phyloP scores from a whole-genome alignment of 2,329 filamentous ascomycete genomes.

The Colletotrichum lini region DNA sequence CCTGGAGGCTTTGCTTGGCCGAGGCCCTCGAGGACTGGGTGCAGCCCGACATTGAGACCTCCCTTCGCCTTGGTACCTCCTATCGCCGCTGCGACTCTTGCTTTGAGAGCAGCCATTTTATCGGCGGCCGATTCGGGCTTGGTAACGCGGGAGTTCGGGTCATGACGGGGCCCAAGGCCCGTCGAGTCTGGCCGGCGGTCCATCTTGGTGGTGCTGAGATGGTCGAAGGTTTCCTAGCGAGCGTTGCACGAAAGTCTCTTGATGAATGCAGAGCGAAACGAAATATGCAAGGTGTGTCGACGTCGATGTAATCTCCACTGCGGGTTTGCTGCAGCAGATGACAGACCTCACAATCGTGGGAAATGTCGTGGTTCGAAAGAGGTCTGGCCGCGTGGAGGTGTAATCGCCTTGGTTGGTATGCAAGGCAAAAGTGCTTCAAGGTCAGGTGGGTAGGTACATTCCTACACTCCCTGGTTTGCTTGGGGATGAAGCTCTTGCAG shows the following conservation, averaged over 20 bases:
- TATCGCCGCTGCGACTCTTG: constrained; percentile 83
- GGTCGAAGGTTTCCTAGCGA: background rate
- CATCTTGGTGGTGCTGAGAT: constrained; percentile 54
- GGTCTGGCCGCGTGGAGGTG: background rate
- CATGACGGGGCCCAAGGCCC: constrained; percentile 70
- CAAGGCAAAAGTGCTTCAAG: background rate
- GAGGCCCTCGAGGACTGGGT: constrained; percentile 79
- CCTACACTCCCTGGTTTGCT: background rate
- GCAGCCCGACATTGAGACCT: constrained; percentile 81
- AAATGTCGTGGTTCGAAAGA: background rate
- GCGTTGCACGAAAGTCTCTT: background rate
- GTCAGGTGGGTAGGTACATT: background rate
- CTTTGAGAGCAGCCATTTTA: constrained; percentile 82
- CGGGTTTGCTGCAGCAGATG: background rate
- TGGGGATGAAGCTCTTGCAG: background rate
- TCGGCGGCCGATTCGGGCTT: constrained; percentile 73
- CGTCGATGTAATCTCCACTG: background rate
- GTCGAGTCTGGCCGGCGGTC: constrained; percentile 66
- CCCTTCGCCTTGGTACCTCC: constrained; percentile 72
- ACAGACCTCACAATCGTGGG: too few relatives aligned
- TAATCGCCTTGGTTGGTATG: background rate
- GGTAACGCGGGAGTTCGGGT: constrained; percentile 68
- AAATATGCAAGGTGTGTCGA: background rate
- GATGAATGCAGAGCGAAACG: too few relatives aligned
- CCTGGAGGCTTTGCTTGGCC: constrained; percentile 61